Evolutionary conservation across 768 basidiomycete genomes (phyloP).

Genomic region (Lyophyllum shimeji): DNA sequence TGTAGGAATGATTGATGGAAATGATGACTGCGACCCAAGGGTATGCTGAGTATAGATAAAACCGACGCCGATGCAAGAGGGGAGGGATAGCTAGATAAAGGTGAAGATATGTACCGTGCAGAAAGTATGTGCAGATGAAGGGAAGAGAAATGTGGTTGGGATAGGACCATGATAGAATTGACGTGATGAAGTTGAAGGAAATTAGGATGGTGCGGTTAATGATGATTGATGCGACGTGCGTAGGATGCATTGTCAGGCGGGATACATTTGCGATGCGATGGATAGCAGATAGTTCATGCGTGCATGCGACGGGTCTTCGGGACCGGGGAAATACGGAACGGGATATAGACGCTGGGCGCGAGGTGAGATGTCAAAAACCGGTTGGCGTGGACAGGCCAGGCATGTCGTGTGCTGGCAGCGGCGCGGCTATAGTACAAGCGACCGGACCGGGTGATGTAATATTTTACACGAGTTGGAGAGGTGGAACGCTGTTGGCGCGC

Average conservation of each 20-base stretch:
- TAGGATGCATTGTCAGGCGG: slow-evolving; percentile 12
- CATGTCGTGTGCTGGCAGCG: not conserved
- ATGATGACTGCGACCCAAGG: slow-evolving; percentile 6
- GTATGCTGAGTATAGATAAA: slow-evolving; percentile 8
- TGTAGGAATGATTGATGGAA: slow-evolving; percentile 8
- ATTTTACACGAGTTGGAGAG: slow-evolving; percentile 23
- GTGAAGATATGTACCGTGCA: slow-evolving; percentile 1
- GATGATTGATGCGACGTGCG: slow-evolving; percentile 12
- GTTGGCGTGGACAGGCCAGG: too few relatives aligned
- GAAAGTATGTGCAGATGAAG: slow-evolving; percentile 9
- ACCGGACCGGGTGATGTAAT: not conserved
- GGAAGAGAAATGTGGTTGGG: not conserved
- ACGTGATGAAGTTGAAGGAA: not conserved
- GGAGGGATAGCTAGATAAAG: not conserved
- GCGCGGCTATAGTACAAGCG: not conserved
- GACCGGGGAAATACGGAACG: slow-evolving; percentile 4
- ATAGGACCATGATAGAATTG: not conserved
- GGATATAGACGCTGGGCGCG: slow-evolving; percentile 1
- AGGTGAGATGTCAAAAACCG: not conserved
- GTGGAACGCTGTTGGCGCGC: slow-evolving; percentile 30
- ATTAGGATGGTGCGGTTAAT: not conserved
- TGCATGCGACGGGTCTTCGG: slow-evolving; percentile 6
- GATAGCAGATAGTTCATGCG: slow-evolving; percentile 11
- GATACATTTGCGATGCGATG: slow-evolving; percentile 13
- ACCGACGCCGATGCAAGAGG: not conserved